Evolutionary conservation across 2,329 filamentous ascomycete species (phyloP).

Genomic region (Mollisiaceae sp.): DNA sequence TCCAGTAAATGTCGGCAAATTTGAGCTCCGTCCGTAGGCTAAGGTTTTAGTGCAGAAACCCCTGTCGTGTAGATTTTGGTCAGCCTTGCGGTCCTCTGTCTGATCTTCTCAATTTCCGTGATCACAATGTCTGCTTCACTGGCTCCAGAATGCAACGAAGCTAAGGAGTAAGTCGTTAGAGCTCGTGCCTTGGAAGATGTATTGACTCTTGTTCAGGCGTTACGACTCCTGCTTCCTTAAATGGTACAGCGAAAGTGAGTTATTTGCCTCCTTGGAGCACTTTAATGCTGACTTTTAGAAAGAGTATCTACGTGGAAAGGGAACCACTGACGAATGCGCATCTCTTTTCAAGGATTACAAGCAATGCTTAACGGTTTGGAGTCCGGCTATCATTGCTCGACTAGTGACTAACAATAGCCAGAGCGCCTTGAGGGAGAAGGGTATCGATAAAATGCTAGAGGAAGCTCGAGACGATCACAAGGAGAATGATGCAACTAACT

Average conservation of each 20-base stretch:
- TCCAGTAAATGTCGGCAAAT: background rate
- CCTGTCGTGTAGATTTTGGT: background rate
- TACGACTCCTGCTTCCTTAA: constrained; percentile 98
- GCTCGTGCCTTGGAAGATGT: background rate
- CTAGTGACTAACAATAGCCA: constrained; percentile 45
- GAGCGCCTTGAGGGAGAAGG: constrained; percentile 85
- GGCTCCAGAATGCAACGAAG: constrained; percentile 91
- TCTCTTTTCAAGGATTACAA: constrained; percentile 88
- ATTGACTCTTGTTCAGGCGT: constrained; percentile 58
- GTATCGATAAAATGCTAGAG: constrained; percentile 90
- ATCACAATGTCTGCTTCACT: constrained; percentile 86
- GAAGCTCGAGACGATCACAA: constrained; percentile 89
- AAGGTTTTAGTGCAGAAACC: background rate
- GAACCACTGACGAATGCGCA: constrained; percentile 83
- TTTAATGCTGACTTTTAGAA: constrained; percentile 23
- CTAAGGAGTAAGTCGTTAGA: constrained; percentile 77
- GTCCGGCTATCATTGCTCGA: background rate
- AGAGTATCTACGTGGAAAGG: constrained; percentile 90
- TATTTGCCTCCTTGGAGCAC: constrained; percentile 27
- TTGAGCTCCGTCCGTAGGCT: background rate
- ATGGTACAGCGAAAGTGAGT: constrained; percentile 98
- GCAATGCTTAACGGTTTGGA: constrained; percentile 75
- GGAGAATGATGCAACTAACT: constrained; percentile 79
- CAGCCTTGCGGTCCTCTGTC: background rate
- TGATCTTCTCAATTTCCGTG: background rate